These are phyloP conservation scores for Colletotrichum lupini DNA, from an alignment of 2,329 filamentous ascomycete species.

Conservation along the genomic window DNA sequence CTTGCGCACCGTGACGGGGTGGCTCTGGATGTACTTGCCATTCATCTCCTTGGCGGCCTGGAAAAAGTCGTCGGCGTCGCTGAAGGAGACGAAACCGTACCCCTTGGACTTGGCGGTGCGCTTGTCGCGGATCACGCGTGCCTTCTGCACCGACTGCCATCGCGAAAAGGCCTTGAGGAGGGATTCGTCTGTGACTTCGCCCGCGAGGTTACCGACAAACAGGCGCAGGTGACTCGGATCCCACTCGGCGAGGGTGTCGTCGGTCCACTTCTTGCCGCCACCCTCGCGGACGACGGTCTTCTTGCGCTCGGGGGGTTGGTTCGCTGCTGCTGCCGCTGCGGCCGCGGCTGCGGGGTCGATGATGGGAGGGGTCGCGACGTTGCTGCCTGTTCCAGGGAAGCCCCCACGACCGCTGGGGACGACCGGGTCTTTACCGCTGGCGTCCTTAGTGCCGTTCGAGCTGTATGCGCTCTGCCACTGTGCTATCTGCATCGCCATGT, in stretches of 20 bases:
- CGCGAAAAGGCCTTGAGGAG: conserved; percentile 92
- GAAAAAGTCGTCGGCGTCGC: conserved; percentile 96
- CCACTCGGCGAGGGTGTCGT: conserved; percentile 91
- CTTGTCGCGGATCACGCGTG: conserved; percentile 94
- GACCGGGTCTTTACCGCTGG: conserved; percentile 41
- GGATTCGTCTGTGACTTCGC: conserved; percentile 96
- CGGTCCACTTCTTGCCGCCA: conserved; percentile 93
- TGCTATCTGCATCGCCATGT: conserved; percentile 90
- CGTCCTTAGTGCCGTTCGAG: conserved; percentile 61
- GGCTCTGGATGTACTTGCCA: conserved; percentile 98
- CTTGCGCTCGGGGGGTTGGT: conserved; percentile 69
- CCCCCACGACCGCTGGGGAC: conserved; percentile 41
- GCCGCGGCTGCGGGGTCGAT: conserved; percentile 42
- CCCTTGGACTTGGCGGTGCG: conserved; percentile 96
- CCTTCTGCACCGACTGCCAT: conserved; percentile 90
- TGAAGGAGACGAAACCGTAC: conserved; percentile 96
- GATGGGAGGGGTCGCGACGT: conserved; percentile 45
- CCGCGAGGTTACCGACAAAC: conserved; percentile 96
- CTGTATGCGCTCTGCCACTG: conserved; percentile 95
- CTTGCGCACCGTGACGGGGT: conserved; percentile 88
- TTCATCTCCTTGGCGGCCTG: conserved; percentile 98
- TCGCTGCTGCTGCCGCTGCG: conserved; percentile 56
- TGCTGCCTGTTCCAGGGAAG: conserved; percentile 45
- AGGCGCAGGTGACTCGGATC: conserved; percentile 93
- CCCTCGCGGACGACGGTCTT: conserved; percentile 91